Evolutionary conservation across 78 protist species (phyloP), one percentile per base, ranked within the genome.

Genomic region (Pelomyxa schiedti): DNA sequence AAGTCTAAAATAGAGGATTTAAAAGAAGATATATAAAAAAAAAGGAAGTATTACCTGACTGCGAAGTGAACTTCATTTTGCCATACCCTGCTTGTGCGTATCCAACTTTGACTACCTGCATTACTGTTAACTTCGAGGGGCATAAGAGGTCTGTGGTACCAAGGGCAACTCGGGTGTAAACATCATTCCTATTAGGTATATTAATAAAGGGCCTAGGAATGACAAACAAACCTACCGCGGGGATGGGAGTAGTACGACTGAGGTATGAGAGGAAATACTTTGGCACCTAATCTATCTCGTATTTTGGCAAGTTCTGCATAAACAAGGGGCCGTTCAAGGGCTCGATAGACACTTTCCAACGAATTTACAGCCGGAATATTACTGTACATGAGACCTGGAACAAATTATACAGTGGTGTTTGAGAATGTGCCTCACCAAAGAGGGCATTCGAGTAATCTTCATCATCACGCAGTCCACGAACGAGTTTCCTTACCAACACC

Each of bases 81-180:
- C 70, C 70, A 16, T 67, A 67, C 22, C 70, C 70, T 9, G 70
- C 70, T 16, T 67, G 66, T 9, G 70, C 70, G 70, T 67, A 16
- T 9, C 70, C 70, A 16, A 67, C 70, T 39, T 67, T 30, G 66
- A 67, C 22, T 24, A 67, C 66, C n/a, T 16, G 28, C 70, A 39
- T 9, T 9, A 67, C 22, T 30, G 16, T 30, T 39, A 9, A 67
- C n/a, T 24, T 24, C 22, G 28, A 67, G 24, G 24, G 24, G 36
- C 36, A 24, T 52, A n/a, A 52, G 24, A 52, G 24, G 24, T 24
- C 63, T 52, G 24, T 52, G 24, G 36, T n/a, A 52, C 63, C 24
- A 52, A 24, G 24, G 63, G 63, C 24, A 24, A 24, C 36, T 52
- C 63, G 24, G 63, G 63, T n/a, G 63, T 52, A 52, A 52, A 52